Evolutionary conservation across 345 rosid species (phyloP).

Genomic region (Mallotus nudiflorus): DNA sequence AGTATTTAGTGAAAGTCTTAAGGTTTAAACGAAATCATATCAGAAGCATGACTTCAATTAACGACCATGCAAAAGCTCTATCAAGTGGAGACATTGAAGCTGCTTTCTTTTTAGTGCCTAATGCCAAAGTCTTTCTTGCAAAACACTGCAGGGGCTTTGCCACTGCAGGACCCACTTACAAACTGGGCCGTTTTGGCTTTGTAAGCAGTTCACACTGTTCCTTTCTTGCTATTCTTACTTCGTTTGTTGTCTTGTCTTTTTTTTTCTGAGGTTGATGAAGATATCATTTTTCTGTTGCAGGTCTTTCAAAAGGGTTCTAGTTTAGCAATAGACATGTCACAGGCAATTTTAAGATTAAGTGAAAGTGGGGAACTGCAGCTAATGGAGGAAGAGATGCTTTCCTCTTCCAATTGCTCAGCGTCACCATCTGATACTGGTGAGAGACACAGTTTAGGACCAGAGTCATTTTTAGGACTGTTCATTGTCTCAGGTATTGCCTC

Average conservation of each 20-base stretch:
- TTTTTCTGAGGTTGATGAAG: too few relatives aligned
- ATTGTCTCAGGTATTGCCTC: conserved; percentile 22
- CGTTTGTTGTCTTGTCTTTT: too few relatives aligned
- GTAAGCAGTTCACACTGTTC: conserved; percentile 10
- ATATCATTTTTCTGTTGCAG: conserved; percentile 7
- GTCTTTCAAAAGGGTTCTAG: conserved; percentile 18
- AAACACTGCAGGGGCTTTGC: conserved; percentile 21
- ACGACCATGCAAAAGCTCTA: conserved; percentile 25
- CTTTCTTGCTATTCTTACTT: not conserved
- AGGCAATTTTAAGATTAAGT: conserved; percentile 2
- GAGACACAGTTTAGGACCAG: conserved; percentile 19
- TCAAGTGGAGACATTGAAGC: conserved; percentile 16
- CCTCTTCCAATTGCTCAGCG: not conserved
- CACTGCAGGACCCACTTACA: not conserved
- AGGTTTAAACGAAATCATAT: conserved; percentile 19
- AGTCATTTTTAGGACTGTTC: conserved; percentile 22
- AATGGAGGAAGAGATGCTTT: conserved; percentile 7
- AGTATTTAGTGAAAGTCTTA: conserved; percentile 5
- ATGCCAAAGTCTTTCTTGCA: conserved; percentile 2
- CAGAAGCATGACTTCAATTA: conserved; percentile 5
- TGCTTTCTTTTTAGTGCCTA: conserved; percentile 19
- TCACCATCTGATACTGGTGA: not conserved
- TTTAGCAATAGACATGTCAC: conserved; percentile 4
- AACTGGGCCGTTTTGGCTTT: conserved; percentile 15
- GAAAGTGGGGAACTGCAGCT: not conserved